These are phyloP conservation scores for Alternaria conjuncta DNA, from an alignment of 2,329 filamentous ascomycete genomes.

Conservation along the genomic window DNA sequence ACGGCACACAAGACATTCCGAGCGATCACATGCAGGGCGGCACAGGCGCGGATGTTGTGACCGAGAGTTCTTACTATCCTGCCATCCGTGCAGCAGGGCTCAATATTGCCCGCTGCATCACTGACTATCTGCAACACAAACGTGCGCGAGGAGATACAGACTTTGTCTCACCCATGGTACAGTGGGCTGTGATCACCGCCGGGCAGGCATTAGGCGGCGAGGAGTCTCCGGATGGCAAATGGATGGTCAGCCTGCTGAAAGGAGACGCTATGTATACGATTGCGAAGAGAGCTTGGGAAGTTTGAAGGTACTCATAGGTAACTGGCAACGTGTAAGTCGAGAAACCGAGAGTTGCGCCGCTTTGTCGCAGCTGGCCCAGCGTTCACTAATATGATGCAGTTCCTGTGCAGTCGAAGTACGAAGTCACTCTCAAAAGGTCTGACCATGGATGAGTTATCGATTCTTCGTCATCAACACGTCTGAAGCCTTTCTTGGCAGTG, in stretches of 20 bases:
- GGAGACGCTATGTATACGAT: neutral
- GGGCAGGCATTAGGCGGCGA: constrained; percentile 18
- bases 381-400: neutral
- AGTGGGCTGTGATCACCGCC: constrained; percentile 30
- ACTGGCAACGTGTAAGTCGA: neutral
- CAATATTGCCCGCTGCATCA: constrained; percentile 29
- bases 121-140: constrained; percentile 20
- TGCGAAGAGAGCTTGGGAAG: neutral
- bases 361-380: neutral
- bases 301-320: neutral
- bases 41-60: neutral
- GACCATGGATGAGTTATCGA: neutral
- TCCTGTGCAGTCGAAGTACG: neutral
- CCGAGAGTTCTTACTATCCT: neutral
- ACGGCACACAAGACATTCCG: neutral
- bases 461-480: neutral
- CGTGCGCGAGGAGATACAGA: constrained; percentile 2
- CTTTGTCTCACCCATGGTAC: constrained; percentile 22
- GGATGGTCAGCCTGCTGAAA: neutral
- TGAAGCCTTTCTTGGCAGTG: neutral
- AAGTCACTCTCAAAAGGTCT: neutral
- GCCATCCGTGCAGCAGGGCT: constrained; percentile 21
- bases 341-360: neutral
- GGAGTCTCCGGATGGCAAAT: neutral
- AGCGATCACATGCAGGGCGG: neutral